Base-by-base conservation (phyloP, 805 yeast genomes). In the Yarrowia porcina region DNA sequence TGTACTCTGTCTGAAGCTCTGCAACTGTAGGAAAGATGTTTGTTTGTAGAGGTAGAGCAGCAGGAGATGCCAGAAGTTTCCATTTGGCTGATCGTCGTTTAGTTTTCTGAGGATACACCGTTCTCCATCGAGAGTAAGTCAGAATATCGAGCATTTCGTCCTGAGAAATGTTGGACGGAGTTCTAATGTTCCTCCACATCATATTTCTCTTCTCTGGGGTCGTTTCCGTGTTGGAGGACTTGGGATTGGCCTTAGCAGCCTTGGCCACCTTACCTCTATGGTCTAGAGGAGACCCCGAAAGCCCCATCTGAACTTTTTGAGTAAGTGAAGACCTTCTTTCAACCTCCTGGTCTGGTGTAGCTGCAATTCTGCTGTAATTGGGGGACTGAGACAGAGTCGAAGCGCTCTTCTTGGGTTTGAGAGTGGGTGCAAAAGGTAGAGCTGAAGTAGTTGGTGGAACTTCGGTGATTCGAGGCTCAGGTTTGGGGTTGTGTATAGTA, bases 1-100 rank as follows among this genome's bases (percentile, higher is more conserved):
- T 83, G 73, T 86, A 93, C 65, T 89, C 86, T 3, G 80, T 79
- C 52, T 86, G 83, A 71, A 92, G 85, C 64, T 89, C 91, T 4
- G 79, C 77, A 12, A 79, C 75, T 0, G 86, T 73, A 0, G 98
- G 97, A 69, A 92, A 92, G 10, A 87, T 79, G 1, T 88, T 83
- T 0, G 96, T 85, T 1, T 90, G 85, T 0, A 89, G 77, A 0
- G 99, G 99, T 25, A 94, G 77, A 7, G 96, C 87, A 0, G 98
- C 97, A 0, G 99, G 99, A 0, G 97, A 84, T 13, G 91, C 87
- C 61, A 96, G 79, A 0, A 98, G 92, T 61, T 90, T 83, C 99
- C 99, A 94, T 70, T 92, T 92, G 57, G 92, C 86, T 15, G 86
- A 77, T 68, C 83, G 82, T 61, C 89, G 78, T 61, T 81, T 83